phyloP scores from a whole-genome alignment of 2,329 filamentous ascomycete genomes.

The Metarhizium robertsii region DNA sequence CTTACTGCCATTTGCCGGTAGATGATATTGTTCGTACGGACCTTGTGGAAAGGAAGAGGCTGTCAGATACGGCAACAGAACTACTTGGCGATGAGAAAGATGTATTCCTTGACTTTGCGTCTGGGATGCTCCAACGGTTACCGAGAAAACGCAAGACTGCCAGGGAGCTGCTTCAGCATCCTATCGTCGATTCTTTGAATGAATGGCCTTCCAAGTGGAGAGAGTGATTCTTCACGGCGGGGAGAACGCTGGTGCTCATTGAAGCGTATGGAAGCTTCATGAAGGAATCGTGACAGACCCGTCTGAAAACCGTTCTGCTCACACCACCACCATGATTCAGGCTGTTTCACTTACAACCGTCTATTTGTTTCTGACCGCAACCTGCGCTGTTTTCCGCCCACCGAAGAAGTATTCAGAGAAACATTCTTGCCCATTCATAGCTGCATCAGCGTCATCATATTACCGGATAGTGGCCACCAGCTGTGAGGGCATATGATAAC shows the following conservation, averaged over 20 bases:
- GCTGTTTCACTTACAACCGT: too few relatives aligned
- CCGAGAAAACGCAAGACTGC: constrained; percentile 15
- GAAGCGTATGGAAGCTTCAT: neutral
- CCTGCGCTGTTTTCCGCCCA: too few relatives aligned
- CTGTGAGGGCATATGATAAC: too few relatives aligned
- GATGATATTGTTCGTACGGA: constrained; percentile 8
- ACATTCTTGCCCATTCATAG: neutral
- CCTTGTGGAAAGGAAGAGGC: constrained; percentile 3
- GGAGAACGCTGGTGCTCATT: neutral
- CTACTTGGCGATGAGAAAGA: constrained; percentile 12
- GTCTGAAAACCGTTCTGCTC: too few relatives aligned
- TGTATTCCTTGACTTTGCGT: constrained; percentile 14
- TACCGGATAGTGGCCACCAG: fast-evolving
- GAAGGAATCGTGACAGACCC: neutral
- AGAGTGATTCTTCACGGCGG: neutral
- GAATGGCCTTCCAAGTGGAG: neutral
- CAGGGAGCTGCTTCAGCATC: constrained; percentile 14
- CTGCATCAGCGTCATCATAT: too few relatives aligned
- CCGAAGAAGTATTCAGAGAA: too few relatives aligned
- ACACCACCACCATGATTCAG: too few relatives aligned
- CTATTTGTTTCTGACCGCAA: too few relatives aligned
- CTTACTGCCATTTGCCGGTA: neutral
- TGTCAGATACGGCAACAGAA: constrained; percentile 11
- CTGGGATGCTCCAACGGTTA: constrained; percentile 16
- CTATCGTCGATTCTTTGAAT: constrained; percentile 7